phyloP scores from a whole-genome alignment of 2,329 filamentous ascomycete species.

The Diplodia scrobiculata region DNA sequence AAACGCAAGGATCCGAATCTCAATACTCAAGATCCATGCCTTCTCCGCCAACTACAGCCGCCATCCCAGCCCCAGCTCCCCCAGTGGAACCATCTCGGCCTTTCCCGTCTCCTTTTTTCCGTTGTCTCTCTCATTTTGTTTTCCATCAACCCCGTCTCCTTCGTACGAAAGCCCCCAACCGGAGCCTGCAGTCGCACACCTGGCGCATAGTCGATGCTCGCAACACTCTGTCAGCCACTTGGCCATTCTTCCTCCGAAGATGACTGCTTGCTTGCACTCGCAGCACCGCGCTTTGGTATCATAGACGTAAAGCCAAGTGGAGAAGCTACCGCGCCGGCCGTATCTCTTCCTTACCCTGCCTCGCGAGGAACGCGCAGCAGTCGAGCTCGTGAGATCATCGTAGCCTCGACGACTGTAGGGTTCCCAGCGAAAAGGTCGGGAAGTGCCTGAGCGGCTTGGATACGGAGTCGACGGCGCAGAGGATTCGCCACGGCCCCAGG shows the following conservation, averaged over 20 bases:
- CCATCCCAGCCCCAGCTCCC: neutral
- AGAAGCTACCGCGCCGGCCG: neutral
- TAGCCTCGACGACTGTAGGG: neutral
- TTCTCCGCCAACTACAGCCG: neutral
- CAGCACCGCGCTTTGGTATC: neutral
- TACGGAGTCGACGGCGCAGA: neutral
- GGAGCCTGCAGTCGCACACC: no score
- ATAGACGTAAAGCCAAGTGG: neutral
- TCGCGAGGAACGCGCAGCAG: neutral
- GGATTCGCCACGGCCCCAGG: neutral
- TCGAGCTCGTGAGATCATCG: neutral
- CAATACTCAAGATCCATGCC: neutral
- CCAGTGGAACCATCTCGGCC: neutral
- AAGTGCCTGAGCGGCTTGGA: neutral
- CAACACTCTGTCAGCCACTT: neutral
- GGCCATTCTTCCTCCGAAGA: neutral
- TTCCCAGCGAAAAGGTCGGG: neutral
- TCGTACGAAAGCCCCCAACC: neutral
- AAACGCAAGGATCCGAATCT: neutral
- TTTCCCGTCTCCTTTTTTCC: neutral
- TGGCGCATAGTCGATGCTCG: neutral
- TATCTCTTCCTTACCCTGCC: neutral
- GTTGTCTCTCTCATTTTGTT: neutral
- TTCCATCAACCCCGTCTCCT: neutral
- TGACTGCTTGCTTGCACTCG: neutral